These are phyloP conservation scores for Colletotrichum sp. DNA, from an alignment of 2,329 filamentous ascomycete species.

Conservation along the genomic window DNA sequence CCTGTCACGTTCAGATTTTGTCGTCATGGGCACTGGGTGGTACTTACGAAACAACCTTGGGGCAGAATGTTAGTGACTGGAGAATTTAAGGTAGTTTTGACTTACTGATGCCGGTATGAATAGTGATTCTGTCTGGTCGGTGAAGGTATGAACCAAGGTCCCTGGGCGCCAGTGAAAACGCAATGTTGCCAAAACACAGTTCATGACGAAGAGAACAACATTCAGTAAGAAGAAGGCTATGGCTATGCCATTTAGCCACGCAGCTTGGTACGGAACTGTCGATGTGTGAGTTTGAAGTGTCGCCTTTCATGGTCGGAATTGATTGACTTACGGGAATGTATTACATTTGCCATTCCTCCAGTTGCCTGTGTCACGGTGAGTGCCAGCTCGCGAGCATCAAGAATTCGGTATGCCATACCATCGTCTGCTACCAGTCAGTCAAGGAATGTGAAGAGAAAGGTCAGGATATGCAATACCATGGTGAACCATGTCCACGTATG, in stretches of 20 bases:
- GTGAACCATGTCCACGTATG: conserved; percentile 81
- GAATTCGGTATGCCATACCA: conserved; percentile 27
- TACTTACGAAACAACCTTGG: conserved; percentile 49
- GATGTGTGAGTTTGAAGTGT: conserved; percentile 54
- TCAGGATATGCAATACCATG: conserved; percentile 37
- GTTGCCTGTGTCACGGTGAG: conserved; percentile 46
- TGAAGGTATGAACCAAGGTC: conserved; percentile 73
- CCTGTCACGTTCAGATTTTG: conserved; percentile 45
- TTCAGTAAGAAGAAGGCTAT: conserved; percentile 67
- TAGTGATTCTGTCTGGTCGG: conserved; percentile 78
- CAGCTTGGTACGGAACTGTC: conserved; percentile 57
- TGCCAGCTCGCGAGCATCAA: conserved; percentile 3
- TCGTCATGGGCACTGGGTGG: background rate
- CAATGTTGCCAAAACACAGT: conserved; percentile 67
- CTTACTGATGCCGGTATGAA: conserved; percentile 73
- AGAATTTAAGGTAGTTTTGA: background rate
- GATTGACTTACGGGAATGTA: conserved; percentile 53
- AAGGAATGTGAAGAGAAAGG: background rate
- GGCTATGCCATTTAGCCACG: conserved; percentile 63
- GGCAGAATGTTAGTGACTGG: background rate
- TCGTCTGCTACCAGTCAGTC: conserved; percentile 29
- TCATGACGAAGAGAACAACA: conserved; percentile 63
- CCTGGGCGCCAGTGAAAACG: conserved; percentile 74
- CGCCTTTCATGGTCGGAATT: conserved; percentile 55
- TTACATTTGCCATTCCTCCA: conserved; percentile 60